A percentile compares a stretch with the other conserved stretches of the same genome.
Evolutionary conservation across 2,329 filamentous ascomycete genomes (phyloP).

Genomic region (Apiospora pterosperma): DNA sequence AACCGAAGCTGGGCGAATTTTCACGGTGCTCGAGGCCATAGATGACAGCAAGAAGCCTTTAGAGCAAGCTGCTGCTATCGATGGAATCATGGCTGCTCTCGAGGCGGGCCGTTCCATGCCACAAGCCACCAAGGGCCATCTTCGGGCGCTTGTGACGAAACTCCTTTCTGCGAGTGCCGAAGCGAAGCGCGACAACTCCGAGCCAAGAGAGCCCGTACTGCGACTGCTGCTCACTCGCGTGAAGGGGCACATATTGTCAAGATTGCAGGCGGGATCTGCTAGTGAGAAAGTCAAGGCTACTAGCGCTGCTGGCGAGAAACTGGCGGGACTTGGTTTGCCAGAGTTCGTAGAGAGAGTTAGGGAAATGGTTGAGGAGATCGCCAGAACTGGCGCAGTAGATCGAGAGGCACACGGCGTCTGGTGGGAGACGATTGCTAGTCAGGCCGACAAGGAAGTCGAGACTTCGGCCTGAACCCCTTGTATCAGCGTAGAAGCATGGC

Average conservation of each 20-base stretch:
- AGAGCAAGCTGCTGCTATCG: conserved; percentile 46
- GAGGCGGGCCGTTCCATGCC: conserved; percentile 64
- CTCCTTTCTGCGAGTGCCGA: conserved; percentile 50
- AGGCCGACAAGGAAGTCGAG: conserved; percentile 42
- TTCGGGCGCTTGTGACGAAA: conserved; percentile 55
- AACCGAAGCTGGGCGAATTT: conserved; percentile 67
- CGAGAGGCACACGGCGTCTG: conserved; percentile 64
- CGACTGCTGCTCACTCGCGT: conserved; percentile 67
- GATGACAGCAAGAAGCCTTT: conserved; percentile 39
- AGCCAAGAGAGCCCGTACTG: conserved; percentile 55
- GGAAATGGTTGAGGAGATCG: conserved; percentile 66
- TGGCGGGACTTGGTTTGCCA: conserved; percentile 66
- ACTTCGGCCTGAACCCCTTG: not conserved
- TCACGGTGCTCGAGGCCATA: conserved; percentile 61
- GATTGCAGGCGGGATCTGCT: conserved; percentile 62
- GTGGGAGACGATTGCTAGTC: conserved; percentile 66
- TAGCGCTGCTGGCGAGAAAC: conserved; percentile 64
- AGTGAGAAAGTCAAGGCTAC: conserved; percentile 69
- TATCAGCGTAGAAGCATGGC: not conserved
- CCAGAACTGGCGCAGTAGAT: conserved; percentile 63
- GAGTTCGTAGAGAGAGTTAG: conserved; percentile 71
- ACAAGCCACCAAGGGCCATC: conserved; percentile 55
- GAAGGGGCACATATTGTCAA: conserved; percentile 61
- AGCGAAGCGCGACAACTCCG: conserved; percentile 35
- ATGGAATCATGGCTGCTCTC: conserved; percentile 60